Base-by-base conservation (phyloP, 371 early-diverging fungal genomes). In the Mucor mucedo region DNA sequence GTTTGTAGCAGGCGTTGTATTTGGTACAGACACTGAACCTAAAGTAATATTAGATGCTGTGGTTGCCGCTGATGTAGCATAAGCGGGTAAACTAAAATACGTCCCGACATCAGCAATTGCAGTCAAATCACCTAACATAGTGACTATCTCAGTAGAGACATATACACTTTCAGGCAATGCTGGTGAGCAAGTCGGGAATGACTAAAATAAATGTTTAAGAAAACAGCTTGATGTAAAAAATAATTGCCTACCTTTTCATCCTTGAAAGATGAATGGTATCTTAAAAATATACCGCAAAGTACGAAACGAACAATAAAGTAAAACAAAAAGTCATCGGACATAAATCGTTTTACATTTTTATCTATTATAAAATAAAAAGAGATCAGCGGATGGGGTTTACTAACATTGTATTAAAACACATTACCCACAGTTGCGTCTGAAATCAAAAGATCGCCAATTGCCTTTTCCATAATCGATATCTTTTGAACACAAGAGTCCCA, bases 321-420 rank as follows among this genome's bases (percentile, higher is more conserved):
- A 47, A 92, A 84, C 66, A 96, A 64, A 69, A 96, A 96, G 50
- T 94, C 94, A 69, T 97, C 98, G 38, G 89, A 84, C 70, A 95
- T 70, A 75, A 96, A 95, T 39, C 89, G 72, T 55, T 88, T 84
- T 61, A 88, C 72, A 49, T 82, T 65, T 35, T 73, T 73, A 69
- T 89, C 91, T 83, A 58, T 7, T 10, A 53, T 13, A 21, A 21
- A 21, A 21, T 21, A 28, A 0, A 35, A 3, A 53, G 33, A 14
- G 32, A 55, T 21, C 27, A 73, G 27, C 16, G 27, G 61, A 38
- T 21, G 29, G 44, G n/a, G 21, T 21, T 21, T 21, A 41, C 16
- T 21, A 47, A 21, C 16, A 21, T 10, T 21, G 42, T 45, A 38
- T 44, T 30, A 4, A 27, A 32, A 33, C 27, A 33, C 10, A 32